Evolutionary conservation across 192 early-diverging fungal genomes (phyloP).

Genomic region (Dissophora globulifera): DNA sequence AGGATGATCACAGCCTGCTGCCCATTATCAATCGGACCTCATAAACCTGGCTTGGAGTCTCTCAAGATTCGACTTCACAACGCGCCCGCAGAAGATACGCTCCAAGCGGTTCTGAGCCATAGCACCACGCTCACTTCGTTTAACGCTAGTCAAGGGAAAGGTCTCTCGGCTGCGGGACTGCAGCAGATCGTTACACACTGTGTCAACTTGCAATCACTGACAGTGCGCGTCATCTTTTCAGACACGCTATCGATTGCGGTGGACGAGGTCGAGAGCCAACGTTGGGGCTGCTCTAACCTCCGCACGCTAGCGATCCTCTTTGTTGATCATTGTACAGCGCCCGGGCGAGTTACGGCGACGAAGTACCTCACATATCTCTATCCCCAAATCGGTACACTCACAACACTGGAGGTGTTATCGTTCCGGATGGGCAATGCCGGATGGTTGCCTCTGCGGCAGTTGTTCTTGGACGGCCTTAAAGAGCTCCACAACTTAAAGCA

Average conservation of each 20-base stretch:
- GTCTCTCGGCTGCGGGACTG: neutral
- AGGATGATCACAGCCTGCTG: neutral
- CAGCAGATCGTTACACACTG: conserved; percentile 4
- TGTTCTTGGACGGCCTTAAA: neutral
- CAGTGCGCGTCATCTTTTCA: neutral
- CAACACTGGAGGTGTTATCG: neutral
- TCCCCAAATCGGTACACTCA: neutral
- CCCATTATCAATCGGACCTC: neutral
- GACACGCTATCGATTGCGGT: neutral
- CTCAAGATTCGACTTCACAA: neutral
- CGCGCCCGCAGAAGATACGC: neutral
- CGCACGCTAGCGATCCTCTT: neutral
- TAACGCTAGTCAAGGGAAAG: neutral
- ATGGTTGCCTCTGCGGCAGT: neutral
- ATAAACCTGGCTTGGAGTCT: neutral
- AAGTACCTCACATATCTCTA: conserved; percentile 2
- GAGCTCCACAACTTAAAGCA: neutral
- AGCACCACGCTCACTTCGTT: conserved; percentile 1
- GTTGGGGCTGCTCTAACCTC: neutral
- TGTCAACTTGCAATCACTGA: neutral
- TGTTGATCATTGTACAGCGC: conserved; percentile 1
- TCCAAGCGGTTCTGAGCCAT: neutral
- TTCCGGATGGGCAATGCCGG: conserved; percentile 3
- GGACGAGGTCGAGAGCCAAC: neutral
- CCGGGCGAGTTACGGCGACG: neutral